These are phyloP conservation scores for Metrosideros polymorpha DNA, from an alignment of 441 rosid genomes.

Conservation along the genomic window DNA sequence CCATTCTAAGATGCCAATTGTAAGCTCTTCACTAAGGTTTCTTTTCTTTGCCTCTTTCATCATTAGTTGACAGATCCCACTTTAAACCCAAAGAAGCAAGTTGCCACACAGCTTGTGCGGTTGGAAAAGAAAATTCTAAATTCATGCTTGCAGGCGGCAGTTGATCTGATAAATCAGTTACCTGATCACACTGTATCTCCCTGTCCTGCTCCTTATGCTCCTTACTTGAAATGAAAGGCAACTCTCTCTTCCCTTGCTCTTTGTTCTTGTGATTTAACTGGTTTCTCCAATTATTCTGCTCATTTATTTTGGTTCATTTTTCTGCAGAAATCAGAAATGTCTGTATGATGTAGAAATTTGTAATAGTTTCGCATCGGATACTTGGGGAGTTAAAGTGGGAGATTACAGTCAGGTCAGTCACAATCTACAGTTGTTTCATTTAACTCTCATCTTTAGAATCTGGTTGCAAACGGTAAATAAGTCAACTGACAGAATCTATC, in stretches of 20 bases:
- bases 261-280: not conserved
- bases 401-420: not conserved
- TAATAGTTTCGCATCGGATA: not conserved
- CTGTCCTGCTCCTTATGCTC: slow-evolving; percentile 84
- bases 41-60: not conserved
- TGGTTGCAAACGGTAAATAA: not conserved
- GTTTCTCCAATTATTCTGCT: not conserved
- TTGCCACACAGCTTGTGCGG: slow-evolving; percentile 81
- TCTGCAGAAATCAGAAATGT: not conserved
- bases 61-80: slow-evolving; percentile 62
- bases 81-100: slow-evolving; percentile 73
- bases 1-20: not conserved
- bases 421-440: not conserved
- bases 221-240: slow-evolving; percentile 54
- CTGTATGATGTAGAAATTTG: not conserved
- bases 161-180: slow-evolving; percentile 50
- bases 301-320: not conserved
- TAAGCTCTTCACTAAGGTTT: not conserved
- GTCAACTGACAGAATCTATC: not conserved
- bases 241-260: not conserved
- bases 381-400: not conserved
- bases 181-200: slow-evolving; percentile 75
- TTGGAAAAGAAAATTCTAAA: slow-evolving; percentile 83
- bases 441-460: not conserved
- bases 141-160: slow-evolving; percentile 61